Base-by-base conservation (phyloP, 257 asterid species). In the Orobanche coerulescens region DNA sequence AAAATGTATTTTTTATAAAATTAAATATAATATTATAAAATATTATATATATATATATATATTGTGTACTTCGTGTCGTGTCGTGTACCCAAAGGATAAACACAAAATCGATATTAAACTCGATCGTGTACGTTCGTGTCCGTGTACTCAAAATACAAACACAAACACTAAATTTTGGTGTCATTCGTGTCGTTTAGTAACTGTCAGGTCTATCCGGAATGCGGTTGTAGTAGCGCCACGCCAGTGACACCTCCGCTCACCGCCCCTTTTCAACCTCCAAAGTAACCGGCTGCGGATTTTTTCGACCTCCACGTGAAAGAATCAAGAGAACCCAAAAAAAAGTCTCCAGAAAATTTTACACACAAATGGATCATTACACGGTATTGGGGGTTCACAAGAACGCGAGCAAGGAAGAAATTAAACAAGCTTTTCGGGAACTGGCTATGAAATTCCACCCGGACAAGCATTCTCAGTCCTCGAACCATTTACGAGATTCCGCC, bases 381-480 rank as follows among this genome's bases (percentile, higher is more conserved):
- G 55, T 71, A 2, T 75, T 90, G 59, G 97, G 95, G 25, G 55
- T 90, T 12, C 58, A 68, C 5, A 81, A 70, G 62, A 73, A 66
- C 39, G 90, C 97, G 8, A 84, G 71, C 83, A 90, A 90, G 73
- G 97, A 87, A 31, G 95, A 87, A 71, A 90, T 90, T 4, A 90
- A 90, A 69, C 81, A 75, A 67, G 95, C 95, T 3, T 90, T 84
- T 61, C 78, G 95, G n/a, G 75, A 76, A 51, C 64, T 87, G 58
- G 96, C 95, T 16, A 78, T 90, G 87, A 83, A 90, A 73, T 90
- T 82, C 20, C 97, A 90, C 65, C 97, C 97, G 1, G 97, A 90
- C 71, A 90, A 87, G 49, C 96, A 90, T 72, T 81, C 85, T 6
- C 83, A 80, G 18, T 90, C 97, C 0, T 71, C 97, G 44, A 65